A percentile compares a stretch with the other conserved stretches of the same genome.
Evolutionary conservation across 129 eudicot genomes (phyloP).

Genomic region (Tagetes erecta): DNA sequence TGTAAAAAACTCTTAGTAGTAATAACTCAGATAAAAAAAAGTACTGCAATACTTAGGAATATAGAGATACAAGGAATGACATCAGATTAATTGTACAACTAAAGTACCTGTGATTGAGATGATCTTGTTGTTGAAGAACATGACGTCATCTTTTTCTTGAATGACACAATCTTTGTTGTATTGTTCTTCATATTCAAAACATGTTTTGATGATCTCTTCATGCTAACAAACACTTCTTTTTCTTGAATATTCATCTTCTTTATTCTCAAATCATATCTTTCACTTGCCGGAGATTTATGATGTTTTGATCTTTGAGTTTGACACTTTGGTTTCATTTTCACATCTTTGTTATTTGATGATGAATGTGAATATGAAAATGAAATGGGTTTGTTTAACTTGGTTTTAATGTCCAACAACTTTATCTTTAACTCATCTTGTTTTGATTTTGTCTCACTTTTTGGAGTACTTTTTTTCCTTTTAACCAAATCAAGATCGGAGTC

Average conservation of each 20-base stretch:
- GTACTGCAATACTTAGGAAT: conserved; percentile 16
- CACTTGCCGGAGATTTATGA: conserved; percentile 13
- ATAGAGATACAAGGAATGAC: conserved; percentile 25
- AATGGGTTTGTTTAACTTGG: conserved; percentile 33
- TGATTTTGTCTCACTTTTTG: conserved; percentile 1
- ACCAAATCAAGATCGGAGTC: conserved; percentile 56
- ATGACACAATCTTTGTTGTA: conserved; percentile 50
- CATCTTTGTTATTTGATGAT: neutral
- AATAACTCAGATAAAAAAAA: neutral
- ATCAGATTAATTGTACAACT: conserved; percentile 10
- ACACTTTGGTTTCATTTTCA: conserved; percentile 2
- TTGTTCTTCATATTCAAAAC: conserved; percentile 39
- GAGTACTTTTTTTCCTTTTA: conserved; percentile 43
- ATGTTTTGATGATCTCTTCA: conserved; percentile 46
- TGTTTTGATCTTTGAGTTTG: neutral
- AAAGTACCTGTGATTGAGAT: conserved; percentile 59
- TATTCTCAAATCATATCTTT: conserved; percentile 26
- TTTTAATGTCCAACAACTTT: conserved; percentile 36
- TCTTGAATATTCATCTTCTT: conserved; percentile 46
- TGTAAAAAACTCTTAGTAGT: neutral
- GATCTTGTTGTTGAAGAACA: conserved; percentile 49
- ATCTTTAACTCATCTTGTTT: conserved; percentile 35
- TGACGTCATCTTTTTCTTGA: conserved; percentile 53
- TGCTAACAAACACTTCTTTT: conserved; percentile 47
- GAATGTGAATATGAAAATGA: conserved; percentile 28